phyloP scores from a whole-genome alignment of 1,284 basidiomycete species.

The Paramarasmius palmivorus region DNA sequence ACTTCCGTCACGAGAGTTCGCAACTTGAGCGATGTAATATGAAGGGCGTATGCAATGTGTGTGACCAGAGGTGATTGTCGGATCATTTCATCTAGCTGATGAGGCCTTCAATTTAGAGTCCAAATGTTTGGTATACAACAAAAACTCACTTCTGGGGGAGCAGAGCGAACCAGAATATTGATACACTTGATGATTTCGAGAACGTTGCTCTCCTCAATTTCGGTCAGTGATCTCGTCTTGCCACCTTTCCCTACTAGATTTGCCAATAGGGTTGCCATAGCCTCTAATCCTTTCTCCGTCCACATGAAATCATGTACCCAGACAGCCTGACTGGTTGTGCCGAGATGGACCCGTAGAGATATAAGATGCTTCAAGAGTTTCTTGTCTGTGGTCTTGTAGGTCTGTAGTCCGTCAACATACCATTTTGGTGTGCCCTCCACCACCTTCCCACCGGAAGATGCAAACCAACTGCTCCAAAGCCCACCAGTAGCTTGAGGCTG shows the following conservation, averaged over 20 bases:
- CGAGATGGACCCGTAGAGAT: constrained; percentile 82
- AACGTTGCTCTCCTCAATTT: constrained; percentile 69
- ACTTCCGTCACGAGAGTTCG: constrained; percentile 76
- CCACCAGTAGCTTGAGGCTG: constrained; percentile 74
- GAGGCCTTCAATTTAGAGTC: constrained; percentile 7
- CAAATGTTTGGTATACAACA: background rate
- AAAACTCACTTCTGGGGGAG: too few relatives aligned
- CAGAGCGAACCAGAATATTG: too few relatives aligned
- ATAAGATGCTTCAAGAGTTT: constrained; percentile 80
- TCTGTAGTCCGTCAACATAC: constrained; percentile 62
- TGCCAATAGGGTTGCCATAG: constrained; percentile 57
- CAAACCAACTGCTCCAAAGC: constrained; percentile 75
- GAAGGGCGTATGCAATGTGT: constrained; percentile 73
- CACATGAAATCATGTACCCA: constrained; percentile 82
- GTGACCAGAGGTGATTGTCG: constrained; percentile 67
- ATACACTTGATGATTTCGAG: constrained; percentile 78
- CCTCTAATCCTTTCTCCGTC: constrained; percentile 66
- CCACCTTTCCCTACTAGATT: constrained; percentile 63
- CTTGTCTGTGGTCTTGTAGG: constrained; percentile 51
- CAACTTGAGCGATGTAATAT: constrained; percentile 68
- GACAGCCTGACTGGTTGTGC: constrained; percentile 75
- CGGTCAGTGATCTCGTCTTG: constrained; percentile 56
- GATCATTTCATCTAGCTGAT: constrained; percentile 76
- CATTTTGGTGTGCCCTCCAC: constrained; percentile 49
- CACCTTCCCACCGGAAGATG: constrained; percentile 59